Percentiles rank a stretch among this genome's conserved stretches.
These are phyloP conservation scores for Coemansia sp. DNA, from an alignment of 192 early-diverging fungal genomes.

Conservation along the genomic window DNA sequence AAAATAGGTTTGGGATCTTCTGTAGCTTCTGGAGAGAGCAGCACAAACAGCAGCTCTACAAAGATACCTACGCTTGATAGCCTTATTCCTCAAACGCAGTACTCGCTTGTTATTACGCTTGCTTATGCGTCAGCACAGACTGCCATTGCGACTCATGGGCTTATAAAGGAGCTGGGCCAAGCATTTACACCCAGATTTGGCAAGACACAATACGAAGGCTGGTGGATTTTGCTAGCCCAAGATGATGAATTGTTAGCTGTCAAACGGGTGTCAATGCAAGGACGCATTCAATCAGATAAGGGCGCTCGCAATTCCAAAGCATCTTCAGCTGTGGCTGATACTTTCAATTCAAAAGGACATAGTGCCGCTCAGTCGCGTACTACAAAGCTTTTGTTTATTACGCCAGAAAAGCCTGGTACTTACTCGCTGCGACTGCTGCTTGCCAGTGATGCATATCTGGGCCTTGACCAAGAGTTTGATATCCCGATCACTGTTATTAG, in stretches of 20 bases:
- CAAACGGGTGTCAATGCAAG: slow-evolving; percentile 74
- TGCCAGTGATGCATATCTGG: slow-evolving; percentile 78
- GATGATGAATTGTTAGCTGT: slow-evolving; percentile 71
- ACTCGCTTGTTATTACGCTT: slow-evolving; percentile 51
- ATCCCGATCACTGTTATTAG: slow-evolving; percentile 37
- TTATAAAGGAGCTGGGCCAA: slow-evolving; percentile 50
- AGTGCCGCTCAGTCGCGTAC: neutral
- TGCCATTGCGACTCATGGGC: slow-evolving; percentile 12
- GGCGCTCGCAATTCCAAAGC: neutral
- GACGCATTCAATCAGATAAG: neutral
- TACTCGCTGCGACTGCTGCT: slow-evolving; percentile 60
- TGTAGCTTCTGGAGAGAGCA: neutral
- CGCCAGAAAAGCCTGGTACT: slow-evolving; percentile 62
- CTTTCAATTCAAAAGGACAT: neutral
- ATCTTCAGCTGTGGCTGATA: neutral
- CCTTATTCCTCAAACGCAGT: slow-evolving; percentile 36
- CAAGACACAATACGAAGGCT: slow-evolving; percentile 89
- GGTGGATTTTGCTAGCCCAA: slow-evolving; percentile 87
- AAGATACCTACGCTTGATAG: neutral
- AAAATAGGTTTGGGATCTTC: slow-evolving; percentile 5
- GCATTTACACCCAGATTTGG: slow-evolving; percentile 85
- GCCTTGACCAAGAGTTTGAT: slow-evolving; percentile 63
- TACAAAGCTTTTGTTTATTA: slow-evolving; percentile 59
- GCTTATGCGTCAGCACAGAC: slow-evolving; percentile 24
- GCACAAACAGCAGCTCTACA: neutral